Conservation (phyloP, 148 eudicot genomes). For the Rhododendron williamsianum region DNA sequence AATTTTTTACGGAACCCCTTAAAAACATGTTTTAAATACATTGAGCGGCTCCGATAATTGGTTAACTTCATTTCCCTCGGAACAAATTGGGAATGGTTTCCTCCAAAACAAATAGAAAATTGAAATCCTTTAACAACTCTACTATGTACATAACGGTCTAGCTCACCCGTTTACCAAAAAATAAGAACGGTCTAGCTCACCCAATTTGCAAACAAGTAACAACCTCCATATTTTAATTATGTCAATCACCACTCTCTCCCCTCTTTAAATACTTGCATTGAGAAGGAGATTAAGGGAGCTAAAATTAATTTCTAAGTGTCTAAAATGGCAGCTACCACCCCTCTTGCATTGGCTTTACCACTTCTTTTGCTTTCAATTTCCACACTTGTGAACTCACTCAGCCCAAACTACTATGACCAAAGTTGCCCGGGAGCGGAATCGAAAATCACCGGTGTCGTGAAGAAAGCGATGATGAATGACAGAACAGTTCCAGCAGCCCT, state of each 20-base stretch:
- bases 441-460: slow-evolving; percentile 27
- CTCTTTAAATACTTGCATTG: background rate
- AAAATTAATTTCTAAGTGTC: background rate
- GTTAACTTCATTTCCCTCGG: background rate
- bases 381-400: slow-evolving; percentile 16
- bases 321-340: slow-evolving; percentile 19
- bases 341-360: slow-evolving; percentile 6
- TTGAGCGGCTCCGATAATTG: no score
- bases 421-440: slow-evolving; percentile 41
- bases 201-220: slow-evolving; percentile 22
- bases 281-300: background rate
- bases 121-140: slow-evolving; percentile 18
- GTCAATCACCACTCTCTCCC: background rate
- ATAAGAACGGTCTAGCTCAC: slow-evolving; percentile 18
- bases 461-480: slow-evolving; percentile 38
- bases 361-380: slow-evolving; percentile 10
- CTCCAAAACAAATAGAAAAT: background rate
- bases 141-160: slow-evolving; percentile 2
- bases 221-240: background rate
- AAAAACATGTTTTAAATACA: no score
- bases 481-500: slow-evolving; percentile 61
- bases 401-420: slow-evolving; percentile 25
- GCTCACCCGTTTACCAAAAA: slow-evolving; percentile 15
- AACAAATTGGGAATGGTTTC: background rate
- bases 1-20: no score